Conservation (phyloP, 768 basidiomycete genomes). For the Kwoniella mangroviensis region DNA sequence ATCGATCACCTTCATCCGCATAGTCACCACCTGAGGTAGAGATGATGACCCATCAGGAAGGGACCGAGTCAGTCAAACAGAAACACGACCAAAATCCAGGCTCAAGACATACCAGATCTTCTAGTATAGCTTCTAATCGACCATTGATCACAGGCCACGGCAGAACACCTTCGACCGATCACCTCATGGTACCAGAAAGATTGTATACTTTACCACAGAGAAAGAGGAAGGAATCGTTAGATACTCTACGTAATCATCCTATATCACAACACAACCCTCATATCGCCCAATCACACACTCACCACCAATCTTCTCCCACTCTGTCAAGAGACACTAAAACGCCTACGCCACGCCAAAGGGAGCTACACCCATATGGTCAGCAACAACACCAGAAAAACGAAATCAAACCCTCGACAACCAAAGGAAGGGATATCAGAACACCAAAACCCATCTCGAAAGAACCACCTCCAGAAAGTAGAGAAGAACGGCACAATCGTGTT, state of each 20-base stretch:
- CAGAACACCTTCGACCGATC: conserved; percentile 19
- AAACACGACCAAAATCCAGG: conserved; percentile 6
- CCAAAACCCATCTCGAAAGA: conserved; percentile 6
- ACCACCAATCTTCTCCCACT: background rate
- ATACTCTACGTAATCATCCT: conserved; percentile 8
- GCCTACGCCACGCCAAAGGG: background rate
- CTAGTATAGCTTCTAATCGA: conserved; percentile 6
- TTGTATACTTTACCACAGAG: conserved; percentile 15
- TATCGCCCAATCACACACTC: background rate
- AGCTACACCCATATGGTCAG: background rate
- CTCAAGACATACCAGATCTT: conserved; percentile 9
- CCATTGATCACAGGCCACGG: conserved; percentile 2
- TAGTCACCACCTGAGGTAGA: background rate
- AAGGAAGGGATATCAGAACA: conserved; percentile 1
- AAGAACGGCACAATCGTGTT: conserved; percentile 15
- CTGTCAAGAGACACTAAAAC: background rate
- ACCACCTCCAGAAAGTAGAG: conserved; percentile 1
- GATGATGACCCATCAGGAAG: conserved; percentile 2
- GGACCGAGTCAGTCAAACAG: background rate
- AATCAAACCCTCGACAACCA: background rate
- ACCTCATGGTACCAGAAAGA: conserved; percentile 17
- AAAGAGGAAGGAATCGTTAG: conserved; percentile 20
- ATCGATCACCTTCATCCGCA: background rate
- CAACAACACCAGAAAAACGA: background rate
- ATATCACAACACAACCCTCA: background rate